Evolutionary conservation across 2,329 filamentous ascomycete species (phyloP), one percentile per base, ranked within the genome.

Genomic region (Daldinia sp.): DNA sequence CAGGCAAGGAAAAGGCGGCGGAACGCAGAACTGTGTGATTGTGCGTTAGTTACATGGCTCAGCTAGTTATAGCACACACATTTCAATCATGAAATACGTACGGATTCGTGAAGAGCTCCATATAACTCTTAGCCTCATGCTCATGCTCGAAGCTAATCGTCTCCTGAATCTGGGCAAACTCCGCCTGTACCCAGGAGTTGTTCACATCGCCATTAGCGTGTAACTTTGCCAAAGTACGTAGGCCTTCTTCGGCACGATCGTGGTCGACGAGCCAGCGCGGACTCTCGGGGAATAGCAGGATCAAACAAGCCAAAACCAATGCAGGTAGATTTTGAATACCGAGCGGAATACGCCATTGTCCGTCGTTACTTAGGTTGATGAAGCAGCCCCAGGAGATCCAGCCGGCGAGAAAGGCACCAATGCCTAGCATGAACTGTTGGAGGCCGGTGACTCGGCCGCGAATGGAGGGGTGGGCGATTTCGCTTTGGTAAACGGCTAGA

Each of bases 351-450:
- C 87, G 82, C 88, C 87, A 77, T 39, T 77, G 75, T 2, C 58
- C 70, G 19, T 69, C 61, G 61, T 71, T 66, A 17, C 48, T 67
- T 11, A 77, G 72, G 35, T 73, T 74, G 9, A 67, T 72, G 43
- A 74, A 75, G 32, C 68, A 72, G 43, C 88, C 91, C 64, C 88
- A 94, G 0, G 87, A 87, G 48, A 91, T 86, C 90, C 91, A 93
- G 0, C 87, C 83, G 0, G 92, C 91, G 13, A 88, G 78, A 1
- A 95, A 83, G 13, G 90, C 81, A 58, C 92, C 92, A 25, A 94
- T 85, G 1, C 91, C 91, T 52, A 94, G 75, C 90, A 94, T 94
- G 73, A 94, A 93, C 71, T 94, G 91, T 75, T 94, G 91, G 3
- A 94, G 80, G 27, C 87, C 85, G 0, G 90, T 93, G 29, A 95